Conservation (phyloP, 139 green algal genomes). For the Picochlorum sp. region DNA sequence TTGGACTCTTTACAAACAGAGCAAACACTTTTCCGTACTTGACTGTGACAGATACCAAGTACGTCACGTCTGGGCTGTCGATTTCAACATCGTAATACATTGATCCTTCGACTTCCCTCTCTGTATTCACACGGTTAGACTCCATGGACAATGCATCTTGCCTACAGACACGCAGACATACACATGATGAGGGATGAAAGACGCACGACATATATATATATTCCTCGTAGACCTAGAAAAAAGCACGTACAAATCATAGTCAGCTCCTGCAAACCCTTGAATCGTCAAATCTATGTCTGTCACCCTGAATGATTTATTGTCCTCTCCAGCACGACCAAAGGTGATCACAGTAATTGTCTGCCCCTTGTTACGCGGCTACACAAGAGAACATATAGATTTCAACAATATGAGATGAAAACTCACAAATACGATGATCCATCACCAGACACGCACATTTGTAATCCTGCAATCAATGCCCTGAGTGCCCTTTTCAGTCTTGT, state of each 20-base stretch:
- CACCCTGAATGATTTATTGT: conserved; percentile 70
- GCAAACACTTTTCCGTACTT: conserved; percentile 66
- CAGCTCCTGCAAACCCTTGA: conserved; percentile 69
- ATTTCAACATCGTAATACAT: conserved; percentile 73
- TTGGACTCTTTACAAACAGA: conserved; percentile 45
- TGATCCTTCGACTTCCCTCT: conserved; percentile 47
- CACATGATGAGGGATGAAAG: not conserved
- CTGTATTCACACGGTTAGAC: conserved; percentile 4
- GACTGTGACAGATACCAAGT: conserved; percentile 60
- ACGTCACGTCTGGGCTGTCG: conserved; percentile 46
- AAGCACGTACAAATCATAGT: conserved; percentile 66
- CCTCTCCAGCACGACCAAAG: conserved; percentile 68
- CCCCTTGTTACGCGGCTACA: conserved; percentile 6
- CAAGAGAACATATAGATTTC: not conserved
- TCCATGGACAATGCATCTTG: conserved; percentile 10
- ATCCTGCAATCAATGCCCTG: conserved; percentile 75
- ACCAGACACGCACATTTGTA: conserved; percentile 21
- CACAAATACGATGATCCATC: not conserved
- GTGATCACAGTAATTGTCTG: conserved; percentile 46
- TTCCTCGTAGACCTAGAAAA: too few species aligned
- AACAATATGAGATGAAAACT: not conserved
- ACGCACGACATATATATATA: not conserved
- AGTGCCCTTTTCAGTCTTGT: conserved; percentile 82
- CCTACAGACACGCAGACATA: not conserved
- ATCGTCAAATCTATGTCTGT: conserved; percentile 71